A percentile compares a stretch with the other conserved stretches of the same genome.
Evolutionary conservation across 129 eudicot species (phyloP).

Genomic region (Escallonia herrerae): DNA sequence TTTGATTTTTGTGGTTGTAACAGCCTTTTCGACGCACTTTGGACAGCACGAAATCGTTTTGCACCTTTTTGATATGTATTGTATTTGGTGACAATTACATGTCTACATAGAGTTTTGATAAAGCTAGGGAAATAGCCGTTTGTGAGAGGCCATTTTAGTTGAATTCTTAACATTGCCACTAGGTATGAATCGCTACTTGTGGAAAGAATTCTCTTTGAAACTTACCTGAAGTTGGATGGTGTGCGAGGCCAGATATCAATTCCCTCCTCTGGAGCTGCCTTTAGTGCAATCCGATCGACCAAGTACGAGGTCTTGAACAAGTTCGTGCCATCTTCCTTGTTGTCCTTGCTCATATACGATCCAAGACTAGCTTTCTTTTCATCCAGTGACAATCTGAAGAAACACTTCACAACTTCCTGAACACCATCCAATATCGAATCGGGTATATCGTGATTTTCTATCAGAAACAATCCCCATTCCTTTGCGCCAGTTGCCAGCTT

Average conservation of each 20-base stretch:
- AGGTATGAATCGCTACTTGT: too few relatives aligned
- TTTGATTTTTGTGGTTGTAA: too few relatives aligned
- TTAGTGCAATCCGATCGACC: conserved; percentile 49
- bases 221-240: conserved; percentile 32
- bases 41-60: too few relatives aligned
- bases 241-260: conserved; percentile 42
- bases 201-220: too few relatives aligned
- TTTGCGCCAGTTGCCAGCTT: conserved; percentile 32
- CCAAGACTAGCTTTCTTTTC: conserved; percentile 45
- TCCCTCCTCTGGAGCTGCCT: conserved; percentile 35
- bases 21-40: too few relatives aligned
- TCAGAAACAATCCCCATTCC: conserved; percentile 52
- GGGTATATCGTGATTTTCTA: conserved; percentile 41
- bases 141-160: too few relatives aligned
- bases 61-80: too few relatives aligned
- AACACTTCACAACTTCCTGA: conserved; percentile 35
- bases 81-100: too few relatives aligned
- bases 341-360: conserved; percentile 32
- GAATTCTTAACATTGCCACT: too few relatives aligned
- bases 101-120: too few relatives aligned
- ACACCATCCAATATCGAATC: conserved; percentile 28
- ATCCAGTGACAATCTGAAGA: conserved; percentile 32
- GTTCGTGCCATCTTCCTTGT: conserved; percentile 50
- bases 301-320: conserved; percentile 45
- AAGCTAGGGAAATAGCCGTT: too few relatives aligned